Percentiles rank a stretch among this genome's conserved stretches.
These are phyloP conservation scores for Citrus sp. DNA, from an alignment of 345 rosid genomes.

Conservation along the genomic window DNA sequence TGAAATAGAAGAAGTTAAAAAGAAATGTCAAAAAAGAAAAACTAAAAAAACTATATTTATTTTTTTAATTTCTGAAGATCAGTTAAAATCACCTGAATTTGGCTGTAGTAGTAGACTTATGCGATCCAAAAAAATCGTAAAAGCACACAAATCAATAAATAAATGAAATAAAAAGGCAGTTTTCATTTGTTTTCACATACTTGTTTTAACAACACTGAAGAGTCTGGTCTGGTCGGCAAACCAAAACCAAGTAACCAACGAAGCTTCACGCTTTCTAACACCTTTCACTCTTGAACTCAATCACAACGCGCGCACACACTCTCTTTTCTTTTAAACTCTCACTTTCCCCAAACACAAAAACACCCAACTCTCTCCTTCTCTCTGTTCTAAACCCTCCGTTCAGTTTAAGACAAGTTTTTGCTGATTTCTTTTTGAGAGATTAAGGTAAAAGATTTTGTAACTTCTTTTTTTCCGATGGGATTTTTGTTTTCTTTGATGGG, in stretches of 20 bases:
- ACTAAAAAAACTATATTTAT: not conserved
- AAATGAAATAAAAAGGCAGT: not conserved
- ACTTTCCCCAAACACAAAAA: not conserved
- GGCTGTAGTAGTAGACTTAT: conserved; percentile 26
- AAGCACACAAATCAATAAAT: not conserved
- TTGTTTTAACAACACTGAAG: not conserved
- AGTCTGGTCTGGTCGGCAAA: conserved; percentile 13
- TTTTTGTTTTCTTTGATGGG: not conserved
- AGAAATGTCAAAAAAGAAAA: not conserved
- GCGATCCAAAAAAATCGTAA: conserved; percentile 11
- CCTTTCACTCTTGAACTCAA: not conserved
- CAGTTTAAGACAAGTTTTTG: not conserved
- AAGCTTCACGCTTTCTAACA: conserved; percentile 4
- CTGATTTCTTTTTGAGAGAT: not conserved
- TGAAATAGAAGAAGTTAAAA: not conserved
- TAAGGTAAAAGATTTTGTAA: conserved; percentile 2
- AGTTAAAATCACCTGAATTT: conserved; percentile 29
- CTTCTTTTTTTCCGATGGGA: not conserved
- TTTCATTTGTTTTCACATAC: not conserved
- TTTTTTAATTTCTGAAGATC: not conserved
- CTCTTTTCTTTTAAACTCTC: not conserved
- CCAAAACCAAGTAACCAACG: not conserved
- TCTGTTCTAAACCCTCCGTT: not conserved
- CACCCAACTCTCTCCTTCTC: not conserved
- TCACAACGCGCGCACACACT: not conserved